These are phyloP conservation scores for Heterobasidion parviporum DNA, from an alignment of 1,284 basidiomycete genomes.

Conservation along the genomic window DNA sequence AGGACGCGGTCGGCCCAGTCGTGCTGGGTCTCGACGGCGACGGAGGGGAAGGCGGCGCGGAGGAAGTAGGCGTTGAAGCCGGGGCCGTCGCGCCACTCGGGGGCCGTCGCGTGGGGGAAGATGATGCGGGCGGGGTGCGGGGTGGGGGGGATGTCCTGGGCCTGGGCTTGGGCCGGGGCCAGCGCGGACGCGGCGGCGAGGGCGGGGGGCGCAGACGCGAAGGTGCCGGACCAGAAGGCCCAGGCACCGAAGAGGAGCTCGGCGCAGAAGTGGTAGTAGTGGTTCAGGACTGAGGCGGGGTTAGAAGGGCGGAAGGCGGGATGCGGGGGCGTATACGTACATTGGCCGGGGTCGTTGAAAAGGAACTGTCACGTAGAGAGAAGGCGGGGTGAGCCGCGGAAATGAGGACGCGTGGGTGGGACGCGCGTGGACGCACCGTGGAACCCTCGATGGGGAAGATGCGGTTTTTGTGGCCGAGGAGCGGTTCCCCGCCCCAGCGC, in stretches of 20 bases:
- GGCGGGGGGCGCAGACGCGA: constrained; percentile 15
- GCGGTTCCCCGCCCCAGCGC: constrained; percentile 45
- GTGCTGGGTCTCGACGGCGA: constrained; percentile 55
- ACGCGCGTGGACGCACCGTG: constrained; percentile 37
- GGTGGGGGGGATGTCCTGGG: constrained; percentile 12
- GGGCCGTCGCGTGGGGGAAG: constrained; percentile 48
- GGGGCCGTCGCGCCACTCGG: constrained; percentile 67
- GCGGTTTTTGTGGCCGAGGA: constrained; percentile 31
- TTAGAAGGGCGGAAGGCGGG: neutral
- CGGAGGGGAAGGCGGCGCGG: constrained; percentile 67
- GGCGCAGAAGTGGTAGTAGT: constrained; percentile 80
- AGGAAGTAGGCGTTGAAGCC: constrained; percentile 70
- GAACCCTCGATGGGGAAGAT: constrained; percentile 64
- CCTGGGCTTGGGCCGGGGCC: neutral
- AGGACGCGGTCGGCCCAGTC: constrained; percentile 63
- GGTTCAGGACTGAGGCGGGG: constrained; percentile 44
- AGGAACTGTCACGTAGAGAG: constrained; percentile 15
- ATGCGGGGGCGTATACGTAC: constrained; percentile 14
- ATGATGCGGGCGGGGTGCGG: constrained; percentile 60
- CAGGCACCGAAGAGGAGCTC: constrained; percentile 70
- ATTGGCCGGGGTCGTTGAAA: constrained; percentile 61
- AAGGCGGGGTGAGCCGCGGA: neutral
- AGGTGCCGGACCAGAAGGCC: constrained; percentile 63
- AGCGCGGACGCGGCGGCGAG: neutral
- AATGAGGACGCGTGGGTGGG: neutral